Evolutionary conservation across 129 eudicot species (phyloP).

Genomic region (Centrapalus pauciflorus): DNA sequence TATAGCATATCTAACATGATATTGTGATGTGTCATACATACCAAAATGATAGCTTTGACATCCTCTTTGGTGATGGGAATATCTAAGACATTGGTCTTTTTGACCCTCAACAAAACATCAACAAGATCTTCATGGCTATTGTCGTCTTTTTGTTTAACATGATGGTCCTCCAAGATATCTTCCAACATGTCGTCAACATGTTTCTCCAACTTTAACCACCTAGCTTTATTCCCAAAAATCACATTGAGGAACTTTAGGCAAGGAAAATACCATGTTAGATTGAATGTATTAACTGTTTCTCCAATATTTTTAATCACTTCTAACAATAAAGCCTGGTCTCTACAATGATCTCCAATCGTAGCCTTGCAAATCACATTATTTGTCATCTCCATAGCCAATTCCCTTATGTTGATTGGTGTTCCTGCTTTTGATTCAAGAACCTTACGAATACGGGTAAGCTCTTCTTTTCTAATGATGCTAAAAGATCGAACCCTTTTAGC

Average conservation of each 20-base stretch:
- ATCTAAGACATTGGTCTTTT: slow-evolving; percentile 19
- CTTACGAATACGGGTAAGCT: not conserved
- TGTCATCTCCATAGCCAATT: slow-evolving; percentile 5
- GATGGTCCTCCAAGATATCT: slow-evolving; percentile 27
- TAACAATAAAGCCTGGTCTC: slow-evolving; percentile 8
- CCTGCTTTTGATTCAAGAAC: not conserved
- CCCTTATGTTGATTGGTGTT: slow-evolving; percentile 16
- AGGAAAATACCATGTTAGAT: slow-evolving; percentile 23
- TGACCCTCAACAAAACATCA: slow-evolving; percentile 33
- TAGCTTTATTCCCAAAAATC: slow-evolving; percentile 12
- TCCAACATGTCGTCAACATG: slow-evolving; percentile 16
- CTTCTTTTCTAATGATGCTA: slow-evolving; percentile 14
- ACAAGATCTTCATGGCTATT: slow-evolving; percentile 30
- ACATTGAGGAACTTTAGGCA: slow-evolving; percentile 8
- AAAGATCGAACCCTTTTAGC: slow-evolving; percentile 10
- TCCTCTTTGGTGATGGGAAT: slow-evolving; percentile 18
- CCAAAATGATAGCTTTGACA: slow-evolving; percentile 39
- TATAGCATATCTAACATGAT: no score
- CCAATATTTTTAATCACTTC: not conserved
- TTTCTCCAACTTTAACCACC: slow-evolving; percentile 1
- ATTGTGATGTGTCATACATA: no score
- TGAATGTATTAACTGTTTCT: not conserved
- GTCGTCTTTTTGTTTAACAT: not conserved
- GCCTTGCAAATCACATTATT: slow-evolving; percentile 28
- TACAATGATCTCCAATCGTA: slow-evolving; percentile 16